A percentile compares a stretch with the other conserved stretches of the same genome.
Evolutionary conservation across 2,329 filamentous ascomycete genomes (phyloP).

Genomic region (Lecanicillium sp.): DNA sequence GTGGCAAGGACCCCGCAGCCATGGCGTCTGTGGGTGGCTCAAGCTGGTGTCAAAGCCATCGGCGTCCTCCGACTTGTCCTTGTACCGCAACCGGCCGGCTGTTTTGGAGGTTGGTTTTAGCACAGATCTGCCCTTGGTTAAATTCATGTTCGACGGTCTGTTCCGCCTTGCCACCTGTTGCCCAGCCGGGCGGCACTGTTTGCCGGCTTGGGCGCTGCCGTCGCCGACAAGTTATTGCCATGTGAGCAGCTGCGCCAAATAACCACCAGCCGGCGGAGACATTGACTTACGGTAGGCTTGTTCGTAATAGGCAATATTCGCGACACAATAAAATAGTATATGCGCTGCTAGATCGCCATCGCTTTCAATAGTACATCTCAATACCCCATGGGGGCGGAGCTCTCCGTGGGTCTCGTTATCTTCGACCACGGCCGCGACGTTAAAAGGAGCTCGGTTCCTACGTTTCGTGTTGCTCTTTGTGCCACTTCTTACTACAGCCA

Average conservation of each 20-base stretch:
- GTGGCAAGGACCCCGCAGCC: not conserved
- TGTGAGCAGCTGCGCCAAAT: not conserved
- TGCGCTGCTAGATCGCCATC: not conserved
- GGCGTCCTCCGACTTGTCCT: not conserved
- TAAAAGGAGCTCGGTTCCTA: not conserved
- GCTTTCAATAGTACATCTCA: not conserved
- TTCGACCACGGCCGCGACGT: not conserved
- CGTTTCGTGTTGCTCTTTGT: not conserved
- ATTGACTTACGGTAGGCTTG: not conserved
- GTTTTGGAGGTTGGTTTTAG: not conserved
- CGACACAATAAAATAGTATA: not conserved
- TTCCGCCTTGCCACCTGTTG: not conserved
- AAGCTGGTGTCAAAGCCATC: not conserved
- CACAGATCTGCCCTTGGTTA: not conserved
- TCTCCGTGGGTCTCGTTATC: conserved; percentile 1
- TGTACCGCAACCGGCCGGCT: not conserved
- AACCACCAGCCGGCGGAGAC: not conserved
- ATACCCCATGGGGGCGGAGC: conserved; percentile 8
- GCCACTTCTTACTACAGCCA: not conserved
- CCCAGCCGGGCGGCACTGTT: not conserved
- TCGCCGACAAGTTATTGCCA: not conserved
- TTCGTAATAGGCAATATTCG: not conserved
- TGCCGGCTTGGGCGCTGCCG: not conserved
- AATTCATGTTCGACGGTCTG: not conserved
- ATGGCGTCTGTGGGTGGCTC: not conserved